Conservation (phyloP, 345 rosid genomes). For the Orychophragmus violaceus region DNA sequence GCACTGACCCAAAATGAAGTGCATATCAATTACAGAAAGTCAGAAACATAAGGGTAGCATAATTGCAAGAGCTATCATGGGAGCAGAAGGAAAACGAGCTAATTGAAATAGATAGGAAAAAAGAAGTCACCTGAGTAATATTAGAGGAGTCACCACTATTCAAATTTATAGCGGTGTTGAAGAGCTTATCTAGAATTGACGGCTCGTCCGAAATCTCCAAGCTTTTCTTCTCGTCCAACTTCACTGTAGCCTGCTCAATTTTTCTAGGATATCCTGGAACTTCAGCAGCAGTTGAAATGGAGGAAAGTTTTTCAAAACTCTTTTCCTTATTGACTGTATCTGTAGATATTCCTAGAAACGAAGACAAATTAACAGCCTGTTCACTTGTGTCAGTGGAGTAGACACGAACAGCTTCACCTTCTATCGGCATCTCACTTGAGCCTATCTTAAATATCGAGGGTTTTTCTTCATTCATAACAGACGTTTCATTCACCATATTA, state of each 20-base stretch:
- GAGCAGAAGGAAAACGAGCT: neutral
- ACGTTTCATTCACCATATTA: constrained; percentile 28
- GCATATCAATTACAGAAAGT: neutral
- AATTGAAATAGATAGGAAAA: neutral
- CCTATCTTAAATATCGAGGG: constrained; percentile 31
- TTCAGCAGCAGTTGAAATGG: constrained; percentile 38
- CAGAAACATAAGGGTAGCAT: neutral
- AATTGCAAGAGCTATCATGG: neutral
- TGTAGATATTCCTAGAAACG: constrained; percentile 38
- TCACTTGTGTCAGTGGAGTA: constrained; percentile 29
- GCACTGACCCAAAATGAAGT: neutral
- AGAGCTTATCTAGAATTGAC: constrained; percentile 76
- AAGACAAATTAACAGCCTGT: constrained; percentile 30
- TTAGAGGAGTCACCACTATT: constrained; percentile 42
- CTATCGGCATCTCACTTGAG: constrained; percentile 35
- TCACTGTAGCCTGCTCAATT: constrained; percentile 39
- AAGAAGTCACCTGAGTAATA: constrained; percentile 41
- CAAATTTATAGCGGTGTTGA: constrained; percentile 49
- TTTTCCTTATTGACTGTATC: constrained; percentile 28
- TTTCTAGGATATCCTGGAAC: constrained; percentile 30
- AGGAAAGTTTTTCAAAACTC: constrained; percentile 33
- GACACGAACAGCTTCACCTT: constrained; percentile 32
- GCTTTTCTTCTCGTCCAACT: constrained; percentile 31
- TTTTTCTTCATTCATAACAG: constrained; percentile 36
- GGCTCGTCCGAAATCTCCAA: constrained; percentile 38